phyloP scores from a whole-genome alignment of 2,329 filamentous ascomycete species.

The Penicillium sp. region DNA sequence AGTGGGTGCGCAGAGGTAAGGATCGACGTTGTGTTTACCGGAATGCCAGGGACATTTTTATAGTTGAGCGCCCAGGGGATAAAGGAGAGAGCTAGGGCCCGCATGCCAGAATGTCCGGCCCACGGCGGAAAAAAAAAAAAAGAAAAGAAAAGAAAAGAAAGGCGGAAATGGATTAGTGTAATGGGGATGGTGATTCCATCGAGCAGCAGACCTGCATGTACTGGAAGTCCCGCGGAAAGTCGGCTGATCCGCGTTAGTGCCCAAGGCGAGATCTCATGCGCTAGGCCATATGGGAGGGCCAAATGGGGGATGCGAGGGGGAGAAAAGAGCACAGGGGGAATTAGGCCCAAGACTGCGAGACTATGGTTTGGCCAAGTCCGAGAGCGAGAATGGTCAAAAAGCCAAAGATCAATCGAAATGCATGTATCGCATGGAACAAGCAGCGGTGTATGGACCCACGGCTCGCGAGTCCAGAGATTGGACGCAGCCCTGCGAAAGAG shows the following conservation, averaged over 20 bases:
- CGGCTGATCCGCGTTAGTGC: conserved; percentile 21
- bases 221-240: conserved; percentile 15
- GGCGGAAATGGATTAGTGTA: conserved; percentile 12
- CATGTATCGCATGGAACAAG: conserved; percentile 21
- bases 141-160: no score
- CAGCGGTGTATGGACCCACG: conserved; percentile 21
- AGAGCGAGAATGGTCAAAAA: conserved; percentile 1
- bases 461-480: neutral
- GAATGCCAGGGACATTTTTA: conserved; percentile 32
- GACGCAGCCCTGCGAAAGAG: neutral
- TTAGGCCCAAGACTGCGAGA: neutral
- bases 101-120: conserved; percentile 22
- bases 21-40: conserved; percentile 27
- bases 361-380: neutral
- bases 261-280: conserved; percentile 9
- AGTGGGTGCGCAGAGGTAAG: conserved; percentile 10
- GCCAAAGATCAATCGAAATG: conserved; percentile 6
- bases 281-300: conserved; percentile 16
- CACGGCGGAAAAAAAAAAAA: conserved; percentile 3
- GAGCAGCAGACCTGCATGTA: conserved; percentile 22
- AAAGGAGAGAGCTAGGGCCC: conserved; percentile 11
- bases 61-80: conserved; percentile 20
- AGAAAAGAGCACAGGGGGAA: neutral
- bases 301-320: conserved; percentile 5
- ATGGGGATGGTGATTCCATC: conserved; percentile 8